Evolutionary conservation across 352 stramenopile species (phyloP).

Genomic region (Phytophthora vignae): DNA sequence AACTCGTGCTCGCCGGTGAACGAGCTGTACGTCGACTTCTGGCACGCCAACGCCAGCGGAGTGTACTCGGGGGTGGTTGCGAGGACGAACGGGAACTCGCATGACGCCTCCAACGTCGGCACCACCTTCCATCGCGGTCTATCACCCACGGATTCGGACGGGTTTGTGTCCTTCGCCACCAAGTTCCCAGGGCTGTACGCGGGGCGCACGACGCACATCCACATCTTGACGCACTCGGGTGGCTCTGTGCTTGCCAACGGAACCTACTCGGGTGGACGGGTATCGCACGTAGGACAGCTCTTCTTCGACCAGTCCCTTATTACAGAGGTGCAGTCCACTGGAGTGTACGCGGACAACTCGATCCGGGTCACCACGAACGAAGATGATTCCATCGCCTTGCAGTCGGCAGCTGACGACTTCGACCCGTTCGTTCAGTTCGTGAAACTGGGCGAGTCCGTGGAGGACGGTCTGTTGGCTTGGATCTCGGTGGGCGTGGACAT

Average conservation of each 20-base stretch:
- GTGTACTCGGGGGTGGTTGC: slow-evolving; percentile 16
- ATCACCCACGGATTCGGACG: slow-evolving; percentile 24
- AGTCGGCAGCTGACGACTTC: slow-evolving; percentile 26
- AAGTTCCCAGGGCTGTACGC: slow-evolving; percentile 34
- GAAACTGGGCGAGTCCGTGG: slow-evolving; percentile 14
- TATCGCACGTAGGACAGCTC: slow-evolving; percentile 33
- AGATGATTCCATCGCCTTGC: slow-evolving; percentile 19
- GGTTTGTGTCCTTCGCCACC: slow-evolving; percentile 32
- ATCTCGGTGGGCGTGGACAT: slow-evolving; percentile 34
- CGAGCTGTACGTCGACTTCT: too few relatives aligned
- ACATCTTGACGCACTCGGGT: slow-evolving; percentile 26
- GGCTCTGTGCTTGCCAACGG: slow-evolving; percentile 23
- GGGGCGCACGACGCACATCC: slow-evolving; percentile 28
- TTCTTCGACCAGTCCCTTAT: slow-evolving; percentile 38
- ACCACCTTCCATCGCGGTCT: slow-evolving; percentile 30
- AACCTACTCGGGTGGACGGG: slow-evolving; percentile 22
- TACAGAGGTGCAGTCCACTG: slow-evolving; percentile 27
- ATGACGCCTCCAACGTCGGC: slow-evolving; percentile 24
- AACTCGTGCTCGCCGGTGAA: slow-evolving; percentile 8
- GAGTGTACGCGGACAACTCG: slow-evolving; percentile 17
- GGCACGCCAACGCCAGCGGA: too few relatives aligned
- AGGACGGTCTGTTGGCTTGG: slow-evolving; percentile 32
- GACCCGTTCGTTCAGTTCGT: slow-evolving; percentile 29
- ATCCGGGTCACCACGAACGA: slow-evolving; percentile 23
- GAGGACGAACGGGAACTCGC: slow-evolving; percentile 22